Base-by-base conservation (phyloP, 2,329 filamentous ascomycete species). In the Ophiostoma angusticollis region DNA sequence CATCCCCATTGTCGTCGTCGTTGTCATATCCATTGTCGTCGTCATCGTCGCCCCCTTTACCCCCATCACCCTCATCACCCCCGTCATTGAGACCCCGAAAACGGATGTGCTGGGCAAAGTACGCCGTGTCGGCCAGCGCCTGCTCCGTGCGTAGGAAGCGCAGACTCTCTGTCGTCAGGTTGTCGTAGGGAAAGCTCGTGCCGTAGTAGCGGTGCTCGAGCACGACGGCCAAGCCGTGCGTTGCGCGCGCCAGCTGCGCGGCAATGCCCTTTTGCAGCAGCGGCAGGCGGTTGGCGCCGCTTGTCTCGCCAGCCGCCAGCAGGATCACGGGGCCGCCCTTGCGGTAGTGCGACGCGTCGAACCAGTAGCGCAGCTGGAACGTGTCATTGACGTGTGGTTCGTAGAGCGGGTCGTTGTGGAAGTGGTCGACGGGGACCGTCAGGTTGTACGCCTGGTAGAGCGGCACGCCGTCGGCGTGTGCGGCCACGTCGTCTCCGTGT, bases 171-270 rank as follows among this genome's bases (percentile, higher is more conserved):
- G 74, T 78, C 49, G 59, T 66, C 30, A 89, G 64, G 50, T 87
- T 70, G 1, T 66, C 55, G 0, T 73, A 72, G 0, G 84, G 84
- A 39, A 79, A 77, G 54, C 81, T 87, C 11, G 67, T 68, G 40
- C 85, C 85, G 53, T 93, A 93, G 64, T 93, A 93, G 22, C 85
- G 74, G 53, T 93, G 85, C 61, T 93, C 85, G 3, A 93, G 68
- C 33, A 93, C 72, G 3, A 93, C 80, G 3, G 78, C 84, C 19
- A 93, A 60, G 1, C 85, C 85, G 41, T 76, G 63, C 0, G 80
- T 84, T 1, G 79, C 80, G 49, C 78, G 63, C 4, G 79, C 71
- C 14, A 93, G 65, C 47, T 84, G 70, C 25, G 76, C 67, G 1
- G 84, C 65, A 37, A 93, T 80, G 37, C 85, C 85, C 54, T 91